Evolutionary conservation across 208 protist species (phyloP).

Genomic region (Trypanosomatidae sp.): DNA sequence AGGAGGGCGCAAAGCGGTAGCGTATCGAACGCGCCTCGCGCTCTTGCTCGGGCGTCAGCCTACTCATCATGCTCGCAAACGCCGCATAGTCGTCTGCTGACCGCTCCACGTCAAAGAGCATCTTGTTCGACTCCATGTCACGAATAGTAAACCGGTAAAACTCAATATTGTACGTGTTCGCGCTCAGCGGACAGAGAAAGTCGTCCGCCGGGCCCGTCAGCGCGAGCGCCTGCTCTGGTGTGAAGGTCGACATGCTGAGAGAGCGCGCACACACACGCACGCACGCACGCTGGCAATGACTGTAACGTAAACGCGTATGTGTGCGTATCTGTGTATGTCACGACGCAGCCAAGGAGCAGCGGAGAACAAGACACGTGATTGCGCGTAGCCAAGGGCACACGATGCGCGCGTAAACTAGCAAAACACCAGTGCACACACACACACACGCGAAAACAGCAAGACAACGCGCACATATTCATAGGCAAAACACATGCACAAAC

Average conservation of each 20-base stretch:
- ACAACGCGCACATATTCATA: no score
- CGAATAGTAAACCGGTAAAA: conserved; percentile 92
- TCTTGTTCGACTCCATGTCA: conserved; percentile 71
- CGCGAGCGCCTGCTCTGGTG: conserved; percentile 50
- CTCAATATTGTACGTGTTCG: conserved; percentile 90
- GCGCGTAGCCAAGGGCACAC: no score
- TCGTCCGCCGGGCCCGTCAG: conserved; percentile 54
- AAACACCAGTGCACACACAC: no score
- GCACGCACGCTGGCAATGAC: not conserved
- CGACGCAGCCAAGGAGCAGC: not conserved
- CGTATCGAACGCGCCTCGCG: conserved; percentile 52
- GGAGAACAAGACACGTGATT: no score
- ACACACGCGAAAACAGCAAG: no score
- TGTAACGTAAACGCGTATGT: not conserved
- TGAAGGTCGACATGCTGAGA: conserved; percentile 21
- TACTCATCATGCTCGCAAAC: conserved; percentile 5
- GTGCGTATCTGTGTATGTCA: not conserved
- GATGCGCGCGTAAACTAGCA: no score
- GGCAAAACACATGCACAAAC: no score
- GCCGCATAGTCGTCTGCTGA: conserved; percentile 19
- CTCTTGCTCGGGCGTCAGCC: conserved; percentile 37
- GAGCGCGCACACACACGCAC: not conserved
- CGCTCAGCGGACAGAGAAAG: conserved; percentile 86
- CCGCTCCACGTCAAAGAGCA: conserved; percentile 81
- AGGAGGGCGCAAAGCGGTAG: conserved; percentile 83